Conservation (phyloP, 176 grass and related monocot species). For the Carex kokanica region DNA sequence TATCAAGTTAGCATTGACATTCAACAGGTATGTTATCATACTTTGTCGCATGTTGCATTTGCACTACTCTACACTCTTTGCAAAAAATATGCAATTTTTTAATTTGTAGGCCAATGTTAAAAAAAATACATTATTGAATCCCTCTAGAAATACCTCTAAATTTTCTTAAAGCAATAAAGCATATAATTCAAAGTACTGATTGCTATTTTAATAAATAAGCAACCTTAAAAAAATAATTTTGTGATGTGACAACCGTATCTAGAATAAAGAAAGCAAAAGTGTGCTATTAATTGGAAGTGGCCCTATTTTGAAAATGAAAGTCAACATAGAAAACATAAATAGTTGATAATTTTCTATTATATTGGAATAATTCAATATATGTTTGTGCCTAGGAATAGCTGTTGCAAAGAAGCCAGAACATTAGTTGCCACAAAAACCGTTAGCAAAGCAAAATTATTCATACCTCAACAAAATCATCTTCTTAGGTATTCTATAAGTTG, state of each 20-base stretch:
- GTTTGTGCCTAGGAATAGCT: neutral
- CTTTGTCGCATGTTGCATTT: neutral
- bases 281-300: neutral
- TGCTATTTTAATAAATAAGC: neutral
- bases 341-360: neutral
- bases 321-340: neutral
- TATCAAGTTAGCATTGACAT: neutral
- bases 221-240: neutral
- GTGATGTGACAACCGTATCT: neutral
- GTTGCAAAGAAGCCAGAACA: neutral
- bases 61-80: neutral
- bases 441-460: slow-evolving; percentile 2
- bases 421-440: neutral
- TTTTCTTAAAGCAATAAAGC: neutral
- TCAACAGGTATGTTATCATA: neutral
- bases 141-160: neutral
- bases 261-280: neutral
- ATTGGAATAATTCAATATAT: neutral
- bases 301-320: neutral
- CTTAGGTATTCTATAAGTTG: neutral
- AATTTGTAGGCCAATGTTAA: neutral
- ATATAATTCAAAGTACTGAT: neutral
- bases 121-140: neutral
- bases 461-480: neutral
- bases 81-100: neutral